Conservation (phyloP, 164 flowering plant species). For the Annona cherimola region DNA sequence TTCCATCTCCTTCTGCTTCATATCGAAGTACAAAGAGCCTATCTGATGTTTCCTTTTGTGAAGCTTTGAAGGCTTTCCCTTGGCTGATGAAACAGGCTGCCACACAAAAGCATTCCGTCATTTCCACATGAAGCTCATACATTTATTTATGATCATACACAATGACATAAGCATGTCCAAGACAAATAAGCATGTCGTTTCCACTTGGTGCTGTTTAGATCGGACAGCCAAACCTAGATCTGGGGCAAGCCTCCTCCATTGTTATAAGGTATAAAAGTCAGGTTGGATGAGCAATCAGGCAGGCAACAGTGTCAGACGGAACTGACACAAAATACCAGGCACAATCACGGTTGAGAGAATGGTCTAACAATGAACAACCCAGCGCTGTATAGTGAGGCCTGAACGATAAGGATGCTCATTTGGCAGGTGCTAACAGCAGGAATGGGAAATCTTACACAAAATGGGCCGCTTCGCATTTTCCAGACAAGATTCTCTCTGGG, state of each 20-base stretch:
- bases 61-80: constrained; percentile 85
- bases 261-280: not conserved
- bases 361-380: not conserved
- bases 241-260: not conserved
- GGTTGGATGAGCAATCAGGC: not conserved
- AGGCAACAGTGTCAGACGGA: not conserved
- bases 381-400: not conserved
- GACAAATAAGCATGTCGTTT: not conserved
- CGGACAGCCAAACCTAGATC: not conserved
- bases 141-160: not conserved
- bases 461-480: not conserved
- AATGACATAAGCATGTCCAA: not conserved
- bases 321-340: not conserved
- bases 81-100: constrained; percentile 61
- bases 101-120: constrained; percentile 2
- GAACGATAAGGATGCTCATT: not conserved
- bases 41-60: constrained; percentile 99
- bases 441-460: not conserved
- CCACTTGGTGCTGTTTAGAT: not conserved
- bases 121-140: not conserved
- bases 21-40: constrained; percentile 66
- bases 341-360: not conserved
- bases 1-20: constrained; percentile 90
- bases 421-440: not conserved
- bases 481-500: not conserved